Evolutionary conservation across 106 monocot genomes (phyloP).

Genomic region (Dendrobium nobile): DNA sequence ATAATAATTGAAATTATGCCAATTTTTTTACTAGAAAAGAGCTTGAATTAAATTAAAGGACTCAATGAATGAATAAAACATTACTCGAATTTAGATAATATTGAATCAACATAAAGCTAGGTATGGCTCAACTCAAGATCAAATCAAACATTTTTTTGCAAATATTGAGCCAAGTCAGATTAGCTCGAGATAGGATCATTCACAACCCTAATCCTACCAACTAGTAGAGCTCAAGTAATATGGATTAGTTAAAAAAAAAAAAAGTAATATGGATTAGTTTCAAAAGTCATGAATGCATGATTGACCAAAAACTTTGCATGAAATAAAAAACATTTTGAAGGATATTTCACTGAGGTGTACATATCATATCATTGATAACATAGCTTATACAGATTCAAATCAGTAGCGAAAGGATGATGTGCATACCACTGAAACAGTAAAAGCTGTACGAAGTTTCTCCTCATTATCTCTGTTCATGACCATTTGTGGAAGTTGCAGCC

Average conservation of each 20-base stretch:
- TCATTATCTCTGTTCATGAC: conserved; percentile 75
- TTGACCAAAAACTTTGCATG: neutral
- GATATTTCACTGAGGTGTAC: neutral
- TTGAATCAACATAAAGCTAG: neutral
- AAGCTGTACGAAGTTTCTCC: conserved; percentile 74
- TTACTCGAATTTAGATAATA: neutral
- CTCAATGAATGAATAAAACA: neutral
- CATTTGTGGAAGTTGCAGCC: conserved; percentile 79
- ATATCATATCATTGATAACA: neutral
- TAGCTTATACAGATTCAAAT: neutral
- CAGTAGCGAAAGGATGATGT: neutral
- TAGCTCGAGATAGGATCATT: neutral
- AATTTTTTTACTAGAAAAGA: neutral
- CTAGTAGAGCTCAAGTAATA: neutral
- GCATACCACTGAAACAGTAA: conserved; percentile 37
- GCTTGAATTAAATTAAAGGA: neutral
- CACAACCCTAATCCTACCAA: neutral
- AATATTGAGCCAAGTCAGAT: neutral
- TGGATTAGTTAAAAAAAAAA: neutral
- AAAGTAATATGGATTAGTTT: neutral
- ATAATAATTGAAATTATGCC: neutral
- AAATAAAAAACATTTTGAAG: neutral
- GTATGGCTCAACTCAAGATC: neutral
- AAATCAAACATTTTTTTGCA: neutral
- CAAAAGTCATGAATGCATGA: neutral